These are phyloP conservation scores for Entomortierella chlamydospora DNA, from an alignment of 192 early-diverging fungal genomes.

Conservation along the genomic window DNA sequence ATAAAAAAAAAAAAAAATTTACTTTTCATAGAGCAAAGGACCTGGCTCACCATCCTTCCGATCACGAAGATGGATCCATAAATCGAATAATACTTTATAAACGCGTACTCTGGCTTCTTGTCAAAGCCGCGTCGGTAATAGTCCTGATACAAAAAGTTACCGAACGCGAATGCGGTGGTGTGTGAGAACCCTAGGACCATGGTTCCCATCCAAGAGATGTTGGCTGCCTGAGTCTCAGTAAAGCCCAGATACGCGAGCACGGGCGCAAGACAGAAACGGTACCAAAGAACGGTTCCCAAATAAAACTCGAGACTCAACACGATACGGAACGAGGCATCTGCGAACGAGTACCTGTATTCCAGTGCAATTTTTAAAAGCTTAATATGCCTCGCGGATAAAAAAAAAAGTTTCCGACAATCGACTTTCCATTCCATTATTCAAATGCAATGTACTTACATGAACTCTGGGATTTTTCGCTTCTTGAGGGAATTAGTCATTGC, in stretches of 20 bases:
- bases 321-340: constrained; percentile 42
- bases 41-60: constrained; percentile 45
- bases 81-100: constrained; percentile 53
- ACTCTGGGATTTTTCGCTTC: constrained; percentile 42
- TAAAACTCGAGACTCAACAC: constrained; percentile 51
- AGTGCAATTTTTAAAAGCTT: no score
- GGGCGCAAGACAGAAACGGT: constrained; percentile 42
- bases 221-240: constrained; percentile 16
- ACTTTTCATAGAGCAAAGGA: constrained; percentile 48
- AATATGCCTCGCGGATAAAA: no score
- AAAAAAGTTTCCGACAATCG: no score
- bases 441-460: constrained; percentile 26
- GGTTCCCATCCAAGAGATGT: constrained; percentile 42
- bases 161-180: constrained; percentile 47
- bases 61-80: constrained; percentile 53
- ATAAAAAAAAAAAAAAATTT: constrained; percentile 1
- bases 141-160: constrained; percentile 50
- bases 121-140: constrained; percentile 48
- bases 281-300: constrained; percentile 45
- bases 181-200: constrained; percentile 50
- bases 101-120: constrained; percentile 49
- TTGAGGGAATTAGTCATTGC: constrained; percentile 48
- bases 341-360: constrained; percentile 56
- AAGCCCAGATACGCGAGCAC: constrained; percentile 30
- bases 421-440: no score